Conservation (phyloP, 306 rosid species). For the Castanopsis chinensis region DNA sequence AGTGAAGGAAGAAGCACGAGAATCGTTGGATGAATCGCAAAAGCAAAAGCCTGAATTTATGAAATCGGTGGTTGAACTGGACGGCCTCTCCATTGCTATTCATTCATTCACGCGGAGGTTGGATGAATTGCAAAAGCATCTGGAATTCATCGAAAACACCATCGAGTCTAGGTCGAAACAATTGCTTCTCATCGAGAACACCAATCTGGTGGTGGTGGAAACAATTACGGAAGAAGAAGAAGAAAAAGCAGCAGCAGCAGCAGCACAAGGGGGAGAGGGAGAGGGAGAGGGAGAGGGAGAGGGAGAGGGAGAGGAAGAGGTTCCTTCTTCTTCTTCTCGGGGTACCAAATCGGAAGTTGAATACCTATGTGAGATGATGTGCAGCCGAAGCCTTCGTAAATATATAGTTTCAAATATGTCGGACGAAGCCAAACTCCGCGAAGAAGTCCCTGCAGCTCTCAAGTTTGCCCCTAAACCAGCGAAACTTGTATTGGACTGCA, state of each 20-base stretch:
- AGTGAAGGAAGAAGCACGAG: no score
- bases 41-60: background rate
- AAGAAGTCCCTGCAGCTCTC: constrained; percentile 40
- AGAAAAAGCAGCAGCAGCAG: background rate
- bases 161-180: constrained; percentile 32
- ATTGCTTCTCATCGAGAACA: background rate
- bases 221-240: background rate
- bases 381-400: constrained; percentile 52
- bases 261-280: background rate
- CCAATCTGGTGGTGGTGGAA: background rate
- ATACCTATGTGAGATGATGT: constrained; percentile 43
- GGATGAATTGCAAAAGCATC: constrained; percentile 46
- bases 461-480: constrained; percentile 43
- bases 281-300: background rate
- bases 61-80: constrained; percentile 40
- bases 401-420: constrained; percentile 32
- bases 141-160: constrained; percentile 41
- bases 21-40: background rate
- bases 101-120: constrained; percentile 38
- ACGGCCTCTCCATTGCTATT: constrained; percentile 31
- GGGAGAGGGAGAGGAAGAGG: background rate
- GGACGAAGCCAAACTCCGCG: constrained; percentile 24
- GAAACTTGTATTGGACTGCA: constrained; percentile 52
- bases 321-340: background rate
- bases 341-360: constrained; percentile 19